Evolutionary conservation across 352 stramenopile species (phyloP).

Genomic region (Globisporangium rhizosaccharum): DNA sequence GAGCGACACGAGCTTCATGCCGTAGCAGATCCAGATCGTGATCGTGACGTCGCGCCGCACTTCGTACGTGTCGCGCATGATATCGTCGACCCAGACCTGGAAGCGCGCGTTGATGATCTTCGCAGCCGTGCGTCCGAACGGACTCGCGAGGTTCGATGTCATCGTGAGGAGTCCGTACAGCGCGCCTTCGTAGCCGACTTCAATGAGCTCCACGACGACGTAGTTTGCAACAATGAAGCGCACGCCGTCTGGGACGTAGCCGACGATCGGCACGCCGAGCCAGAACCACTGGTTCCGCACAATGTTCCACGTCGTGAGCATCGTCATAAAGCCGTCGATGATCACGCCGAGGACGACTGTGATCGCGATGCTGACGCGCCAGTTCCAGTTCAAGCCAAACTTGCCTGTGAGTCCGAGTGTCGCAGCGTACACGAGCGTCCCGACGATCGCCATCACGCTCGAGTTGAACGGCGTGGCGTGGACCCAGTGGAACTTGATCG

Average conservation of each 20-base stretch:
- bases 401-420: constrained; percentile 37
- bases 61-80: constrained; percentile 32
- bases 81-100: constrained; percentile 43
- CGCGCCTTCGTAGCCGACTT: constrained; percentile 42
- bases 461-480: constrained; percentile 51
- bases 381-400: constrained; percentile 54
- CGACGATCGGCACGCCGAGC: constrained; percentile 44
- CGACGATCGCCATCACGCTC: constrained; percentile 43
- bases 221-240: constrained; percentile 61
- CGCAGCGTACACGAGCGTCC: constrained; percentile 31
- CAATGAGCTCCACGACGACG: constrained; percentile 52
- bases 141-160: constrained; percentile 39
- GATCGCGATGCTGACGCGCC: constrained; percentile 40
- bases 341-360: constrained; percentile 17
- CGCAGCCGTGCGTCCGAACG: constrained; percentile 36
- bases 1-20: constrained; percentile 48
- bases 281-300: constrained; percentile 63
- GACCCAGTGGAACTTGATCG: constrained; percentile 50
- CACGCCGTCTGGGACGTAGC: constrained; percentile 41
- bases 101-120: constrained; percentile 53
- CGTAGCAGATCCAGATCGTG: constrained; percentile 53
- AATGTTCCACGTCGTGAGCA: constrained; percentile 50
- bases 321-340: constrained; percentile 40
- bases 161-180: constrained; percentile 54
- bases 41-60: constrained; percentile 55